Percentiles rank a stretch among this genome's conserved stretches.
Conservation (phyloP, 306 rosid genomes). For the Sophora flavescens region DNA sequence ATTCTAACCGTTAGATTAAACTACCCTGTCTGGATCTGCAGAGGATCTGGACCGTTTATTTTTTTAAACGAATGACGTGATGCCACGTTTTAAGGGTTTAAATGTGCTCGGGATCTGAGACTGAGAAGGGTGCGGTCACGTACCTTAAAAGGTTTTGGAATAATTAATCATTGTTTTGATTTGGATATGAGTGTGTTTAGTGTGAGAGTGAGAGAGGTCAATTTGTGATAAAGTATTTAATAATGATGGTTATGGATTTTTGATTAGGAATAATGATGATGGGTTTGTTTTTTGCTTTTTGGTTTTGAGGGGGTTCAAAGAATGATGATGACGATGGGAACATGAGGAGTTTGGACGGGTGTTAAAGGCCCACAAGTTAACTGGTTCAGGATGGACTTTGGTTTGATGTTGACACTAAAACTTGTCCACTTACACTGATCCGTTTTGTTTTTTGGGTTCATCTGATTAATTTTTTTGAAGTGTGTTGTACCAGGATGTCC, state of each 20-base stretch:
- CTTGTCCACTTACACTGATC: conserved; percentile 44
- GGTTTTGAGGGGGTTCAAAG: conserved; percentile 17
- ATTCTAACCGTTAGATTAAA: conserved; percentile 46
- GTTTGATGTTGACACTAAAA: conserved; percentile 52
- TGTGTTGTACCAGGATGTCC: conserved; percentile 41
- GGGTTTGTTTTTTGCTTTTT: not conserved
- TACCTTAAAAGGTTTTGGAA: conserved; percentile 43
- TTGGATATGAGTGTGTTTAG: conserved; percentile 30
- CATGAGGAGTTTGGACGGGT: conserved; percentile 7
- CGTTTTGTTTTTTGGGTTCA: conserved; percentile 36
- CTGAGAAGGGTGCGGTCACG: conserved; percentile 14
- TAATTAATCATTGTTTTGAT: conserved; percentile 58
- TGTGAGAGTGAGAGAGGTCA: conserved; percentile 35
- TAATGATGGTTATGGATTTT: conserved; percentile 43
- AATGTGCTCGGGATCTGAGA: conserved; percentile 43
- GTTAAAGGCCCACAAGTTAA: conserved; percentile 50
- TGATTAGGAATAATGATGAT: conserved; percentile 10
- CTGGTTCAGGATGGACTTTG: conserved; percentile 39
- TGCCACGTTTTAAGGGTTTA: conserved; percentile 6
- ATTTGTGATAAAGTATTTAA: conserved; percentile 48
- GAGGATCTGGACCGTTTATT: not conserved
- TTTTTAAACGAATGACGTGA: rapidly evolving
- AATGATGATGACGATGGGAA: not conserved
- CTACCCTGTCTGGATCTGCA: not conserved
- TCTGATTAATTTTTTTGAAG: conserved; percentile 7